Percentiles rank a stretch among this genome's conserved stretches.
Evolutionary conservation across 192 early-diverging fungal species (phyloP).

Genomic region (Blastocladiella britannica): DNA sequence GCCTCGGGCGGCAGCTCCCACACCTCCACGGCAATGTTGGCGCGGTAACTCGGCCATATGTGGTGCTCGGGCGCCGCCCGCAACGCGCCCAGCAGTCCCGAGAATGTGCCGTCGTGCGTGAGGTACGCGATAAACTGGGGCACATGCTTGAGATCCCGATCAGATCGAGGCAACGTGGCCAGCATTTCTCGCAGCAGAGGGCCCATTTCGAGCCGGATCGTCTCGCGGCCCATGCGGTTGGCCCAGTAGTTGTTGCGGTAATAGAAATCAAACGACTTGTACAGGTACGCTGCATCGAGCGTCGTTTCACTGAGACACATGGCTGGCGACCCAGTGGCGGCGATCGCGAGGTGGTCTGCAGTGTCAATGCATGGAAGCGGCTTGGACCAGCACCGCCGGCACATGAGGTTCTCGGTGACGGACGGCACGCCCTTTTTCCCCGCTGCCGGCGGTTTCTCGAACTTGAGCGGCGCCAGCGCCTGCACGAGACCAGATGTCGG

Average conservation of each 20-base stretch:
- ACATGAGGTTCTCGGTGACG: neutral
- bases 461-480: neutral
- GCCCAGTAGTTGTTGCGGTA: neutral
- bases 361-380: neutral
- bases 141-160: neutral
- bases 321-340: neutral
- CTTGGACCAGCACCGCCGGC: neutral
- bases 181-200: neutral
- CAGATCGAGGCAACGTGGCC: neutral
- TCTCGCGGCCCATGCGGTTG: neutral
- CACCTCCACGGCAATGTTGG: neutral
- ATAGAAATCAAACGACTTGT: neutral
- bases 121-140: neutral
- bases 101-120: neutral
- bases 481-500: neutral
- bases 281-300: neutral
- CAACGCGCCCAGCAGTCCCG: neutral
- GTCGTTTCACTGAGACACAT: neutral
- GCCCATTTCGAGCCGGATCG: neutral
- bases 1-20: no score
- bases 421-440: neutral
- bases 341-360: neutral
- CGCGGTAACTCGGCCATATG: neutral
- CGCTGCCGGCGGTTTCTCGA: neutral
- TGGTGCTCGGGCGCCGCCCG: neutral